These are phyloP conservation scores for Sanghuangporus sanghuang DNA, from an alignment of 1,284 basidiomycete genomes.

Conservation along the genomic window DNA sequence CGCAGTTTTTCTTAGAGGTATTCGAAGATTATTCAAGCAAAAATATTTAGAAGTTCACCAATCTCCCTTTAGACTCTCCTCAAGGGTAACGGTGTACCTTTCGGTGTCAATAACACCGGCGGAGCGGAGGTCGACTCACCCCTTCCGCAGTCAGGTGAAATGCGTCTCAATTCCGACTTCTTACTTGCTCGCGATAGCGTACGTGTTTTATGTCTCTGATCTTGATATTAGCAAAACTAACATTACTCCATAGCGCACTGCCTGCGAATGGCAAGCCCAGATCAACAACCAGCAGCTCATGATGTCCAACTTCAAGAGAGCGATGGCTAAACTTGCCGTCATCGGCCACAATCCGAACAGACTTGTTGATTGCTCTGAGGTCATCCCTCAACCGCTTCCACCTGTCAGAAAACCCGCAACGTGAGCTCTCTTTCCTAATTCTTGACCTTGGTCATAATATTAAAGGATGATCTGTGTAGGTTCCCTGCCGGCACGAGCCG, in stretches of 20 bases:
- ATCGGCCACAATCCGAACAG: conserved; percentile 15
- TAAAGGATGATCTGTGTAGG: background rate
- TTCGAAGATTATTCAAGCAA: too few relatives aligned
- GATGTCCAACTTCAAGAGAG: conserved; percentile 16
- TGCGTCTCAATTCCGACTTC: conserved; percentile 18
- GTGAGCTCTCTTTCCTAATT: background rate
- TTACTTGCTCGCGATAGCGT: conserved; percentile 18
- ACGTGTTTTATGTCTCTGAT: background rate
- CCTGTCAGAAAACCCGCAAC: conserved; percentile 15
- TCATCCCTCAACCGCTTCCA: conserved; percentile 14
- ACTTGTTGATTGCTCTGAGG: conserved; percentile 20
- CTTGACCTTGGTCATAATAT: background rate
- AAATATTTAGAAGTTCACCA: too few relatives aligned
- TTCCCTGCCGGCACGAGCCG: conserved; percentile 17
- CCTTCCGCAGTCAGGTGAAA: conserved; percentile 7
- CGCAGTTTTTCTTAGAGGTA: conserved; percentile 19
- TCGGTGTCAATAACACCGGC: conserved; percentile 4
- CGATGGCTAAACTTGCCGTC: conserved; percentile 18
- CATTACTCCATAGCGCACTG: conserved; percentile 12
- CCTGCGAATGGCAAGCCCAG: conserved; percentile 19
- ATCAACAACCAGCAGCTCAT: conserved; percentile 17
- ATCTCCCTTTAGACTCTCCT: too few relatives aligned
- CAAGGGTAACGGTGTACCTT: conserved; percentile 17
- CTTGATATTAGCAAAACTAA: background rate
- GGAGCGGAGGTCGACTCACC: conserved; percentile 11